phyloP scores from a whole-genome alignment of 2,329 filamentous ascomycete genomes.

The Stagonosporopsis cucurbitacearum region DNA sequence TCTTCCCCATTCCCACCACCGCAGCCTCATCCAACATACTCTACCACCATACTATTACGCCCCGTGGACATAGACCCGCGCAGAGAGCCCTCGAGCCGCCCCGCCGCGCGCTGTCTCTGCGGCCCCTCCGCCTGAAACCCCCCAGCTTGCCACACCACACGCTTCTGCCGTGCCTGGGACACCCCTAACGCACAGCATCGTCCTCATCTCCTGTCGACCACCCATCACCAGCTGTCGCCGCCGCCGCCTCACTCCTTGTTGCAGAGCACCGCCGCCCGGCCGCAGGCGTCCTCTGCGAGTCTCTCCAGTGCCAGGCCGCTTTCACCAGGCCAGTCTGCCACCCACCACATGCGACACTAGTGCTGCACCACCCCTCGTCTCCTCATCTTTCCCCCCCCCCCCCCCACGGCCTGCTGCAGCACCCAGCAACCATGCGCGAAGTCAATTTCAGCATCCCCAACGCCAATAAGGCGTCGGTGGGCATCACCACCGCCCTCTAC shows the following conservation, averaged over 20 bases:
- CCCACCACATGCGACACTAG: constrained; percentile 44
- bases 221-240: constrained; percentile 19
- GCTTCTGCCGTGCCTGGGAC: constrained; percentile 33
- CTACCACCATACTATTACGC: constrained; percentile 14
- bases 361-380: constrained; percentile 37
- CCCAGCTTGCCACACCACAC: constrained; percentile 19
- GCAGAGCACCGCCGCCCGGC: constrained; percentile 6
- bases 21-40: constrained; percentile 22
- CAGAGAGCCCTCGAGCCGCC: constrained; percentile 9
- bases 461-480: constrained; percentile 98
- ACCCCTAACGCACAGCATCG: constrained; percentile 44
- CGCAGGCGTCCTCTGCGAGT: constrained; percentile 18
- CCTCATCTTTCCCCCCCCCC: constrained; percentile 12
- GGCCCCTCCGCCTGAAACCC: constrained; percentile 12
- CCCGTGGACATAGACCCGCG: neutral
- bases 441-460: constrained; percentile 99
- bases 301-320: constrained; percentile 14
- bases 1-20: constrained; percentile 18
- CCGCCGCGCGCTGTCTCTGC: constrained; percentile 28
- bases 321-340: constrained; percentile 17
- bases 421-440: constrained; percentile 81
- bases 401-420: constrained; percentile 25
- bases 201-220: constrained; percentile 34
- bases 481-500: constrained; percentile 97
- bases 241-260: constrained; percentile 4